A percentile compares a stretch with the other conserved stretches of the same genome.
phyloP scores from a whole-genome alignment of 73 alveolate genomes.

The Paramecium biaurelia region DNA sequence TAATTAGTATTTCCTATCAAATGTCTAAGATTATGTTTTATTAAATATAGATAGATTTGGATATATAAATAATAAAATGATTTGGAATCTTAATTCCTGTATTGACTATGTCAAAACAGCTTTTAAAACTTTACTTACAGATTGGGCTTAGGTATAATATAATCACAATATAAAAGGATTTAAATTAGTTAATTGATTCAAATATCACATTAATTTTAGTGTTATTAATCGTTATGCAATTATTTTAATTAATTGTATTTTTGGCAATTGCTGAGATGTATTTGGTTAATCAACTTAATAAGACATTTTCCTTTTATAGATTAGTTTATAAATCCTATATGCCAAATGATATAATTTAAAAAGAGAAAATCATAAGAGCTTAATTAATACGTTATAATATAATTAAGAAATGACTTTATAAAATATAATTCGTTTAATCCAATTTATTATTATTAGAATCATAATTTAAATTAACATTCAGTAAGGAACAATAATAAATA shows the following conservation, averaged over 20 bases:
- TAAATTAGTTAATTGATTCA: not conserved
- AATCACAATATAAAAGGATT: not conserved
- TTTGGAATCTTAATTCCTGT: not conserved
- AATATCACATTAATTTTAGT: not conserved
- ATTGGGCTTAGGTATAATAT: not conserved
- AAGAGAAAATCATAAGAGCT: constrained; percentile 47
- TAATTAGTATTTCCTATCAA: not conserved
- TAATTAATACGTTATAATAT: constrained; percentile 34
- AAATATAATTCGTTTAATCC: not conserved
- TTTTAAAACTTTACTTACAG: not conserved
- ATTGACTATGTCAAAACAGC: not conserved
- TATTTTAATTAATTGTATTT: not conserved
- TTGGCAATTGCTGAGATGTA: constrained; percentile 35
- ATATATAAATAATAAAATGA: not conserved
- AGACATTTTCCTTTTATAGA: constrained; percentile 35
- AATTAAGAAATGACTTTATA: constrained; percentile 4
- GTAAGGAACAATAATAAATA: too few relatives aligned
- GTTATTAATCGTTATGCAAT: not conserved
- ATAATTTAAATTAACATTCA: too few relatives aligned
- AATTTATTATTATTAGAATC: too few relatives aligned
- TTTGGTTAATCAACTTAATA: not conserved
- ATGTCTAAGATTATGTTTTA: not conserved
- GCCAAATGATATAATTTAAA: constrained; percentile 45
- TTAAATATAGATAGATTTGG: not conserved
- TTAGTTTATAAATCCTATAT: constrained; percentile 4